phyloP scores from a whole-genome alignment of 2,329 filamentous ascomycete genomes.

The Biscogniauxia marginata region DNA sequence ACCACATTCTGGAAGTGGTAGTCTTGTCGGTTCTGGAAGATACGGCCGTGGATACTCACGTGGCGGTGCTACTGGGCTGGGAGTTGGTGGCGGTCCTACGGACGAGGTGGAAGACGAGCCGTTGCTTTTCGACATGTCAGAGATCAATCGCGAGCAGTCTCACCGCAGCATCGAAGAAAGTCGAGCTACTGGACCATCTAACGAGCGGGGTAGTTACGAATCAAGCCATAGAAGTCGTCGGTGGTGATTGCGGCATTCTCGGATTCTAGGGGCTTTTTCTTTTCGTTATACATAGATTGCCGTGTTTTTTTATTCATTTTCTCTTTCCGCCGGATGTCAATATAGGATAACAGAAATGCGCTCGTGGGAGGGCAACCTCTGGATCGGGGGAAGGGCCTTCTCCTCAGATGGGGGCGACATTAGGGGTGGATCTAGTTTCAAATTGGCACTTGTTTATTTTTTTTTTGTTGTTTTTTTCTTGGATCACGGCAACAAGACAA shows the following conservation, averaged over 20 bases:
- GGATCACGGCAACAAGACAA: conserved; percentile 6
- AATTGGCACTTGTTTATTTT: conserved; percentile 16
- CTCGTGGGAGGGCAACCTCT: conserved; percentile 3
- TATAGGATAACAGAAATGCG: background rate
- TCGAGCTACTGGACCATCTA: conserved; percentile 38
- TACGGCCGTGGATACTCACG: conserved; percentile 37
- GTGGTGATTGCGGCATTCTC: conserved; percentile 20
- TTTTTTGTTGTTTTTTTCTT: conserved; percentile 2
- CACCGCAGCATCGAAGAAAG: conserved; percentile 59
- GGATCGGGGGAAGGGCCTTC: background rate
- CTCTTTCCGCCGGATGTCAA: background rate
- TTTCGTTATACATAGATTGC: conserved; percentile 11
- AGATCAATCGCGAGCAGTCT: conserved; percentile 58
- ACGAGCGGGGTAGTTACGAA: conserved; percentile 39
- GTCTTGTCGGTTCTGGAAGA: conserved; percentile 32
- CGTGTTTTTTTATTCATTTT: conserved; percentile 7
- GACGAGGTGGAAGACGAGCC: conserved; percentile 64
- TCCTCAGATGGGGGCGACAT: background rate
- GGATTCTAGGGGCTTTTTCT: background rate
- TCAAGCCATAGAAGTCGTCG: conserved; percentile 25
- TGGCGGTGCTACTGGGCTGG: conserved; percentile 38
- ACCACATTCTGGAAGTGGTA: conserved; percentile 34
- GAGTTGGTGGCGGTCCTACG: conserved; percentile 44
- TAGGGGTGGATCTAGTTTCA: conserved; percentile 3
- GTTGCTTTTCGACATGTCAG: conserved; percentile 70